phyloP scores from a whole-genome alignment of 2,329 filamentous ascomycete species.

The Domatiomyces globalis region DNA sequence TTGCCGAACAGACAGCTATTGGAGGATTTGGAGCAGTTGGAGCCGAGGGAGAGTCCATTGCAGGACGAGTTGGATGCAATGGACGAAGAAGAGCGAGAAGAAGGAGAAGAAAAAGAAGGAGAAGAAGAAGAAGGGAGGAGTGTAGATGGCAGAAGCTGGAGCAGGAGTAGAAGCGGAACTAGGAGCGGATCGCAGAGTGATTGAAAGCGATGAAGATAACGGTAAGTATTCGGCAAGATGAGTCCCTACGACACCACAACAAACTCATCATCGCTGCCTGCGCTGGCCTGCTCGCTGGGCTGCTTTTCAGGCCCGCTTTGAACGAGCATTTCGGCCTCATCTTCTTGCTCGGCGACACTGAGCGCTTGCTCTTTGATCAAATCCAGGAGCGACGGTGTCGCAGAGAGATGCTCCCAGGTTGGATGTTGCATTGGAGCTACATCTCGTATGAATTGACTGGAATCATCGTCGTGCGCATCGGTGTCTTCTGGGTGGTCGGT shows the following conservation, averaged over 20 bases:
- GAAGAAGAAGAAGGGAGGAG: slow-evolving; percentile 7
- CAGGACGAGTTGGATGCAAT: slow-evolving; percentile 47
- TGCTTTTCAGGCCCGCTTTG: background rate
- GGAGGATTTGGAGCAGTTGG: slow-evolving; percentile 78
- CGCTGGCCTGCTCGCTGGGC: background rate
- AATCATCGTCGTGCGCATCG: no score
- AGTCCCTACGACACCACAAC: no score
- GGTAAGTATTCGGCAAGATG: background rate
- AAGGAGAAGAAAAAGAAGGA: slow-evolving; percentile 9
- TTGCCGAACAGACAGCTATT: slow-evolving; percentile 67
- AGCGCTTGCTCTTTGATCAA: slow-evolving; percentile 13
- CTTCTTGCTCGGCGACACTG: slow-evolving; percentile 1
- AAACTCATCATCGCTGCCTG: no score
- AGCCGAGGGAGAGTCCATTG: slow-evolving; percentile 70
- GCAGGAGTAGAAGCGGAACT: slow-evolving; percentile 7
- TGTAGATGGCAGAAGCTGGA: slow-evolving; percentile 6
- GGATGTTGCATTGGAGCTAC: slow-evolving; percentile 9
- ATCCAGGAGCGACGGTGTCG: slow-evolving; percentile 11
- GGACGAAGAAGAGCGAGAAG: slow-evolving; percentile 25
- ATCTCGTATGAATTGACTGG: no score
- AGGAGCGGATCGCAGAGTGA: slow-evolving; percentile 9
- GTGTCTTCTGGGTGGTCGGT: no score
- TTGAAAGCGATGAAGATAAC: slow-evolving; percentile 3
- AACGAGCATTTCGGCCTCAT: background rate
- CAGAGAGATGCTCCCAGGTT: slow-evolving; percentile 12